Conservation (phyloP, 306 rosid species). For the Cucumis cinereus region DNA sequence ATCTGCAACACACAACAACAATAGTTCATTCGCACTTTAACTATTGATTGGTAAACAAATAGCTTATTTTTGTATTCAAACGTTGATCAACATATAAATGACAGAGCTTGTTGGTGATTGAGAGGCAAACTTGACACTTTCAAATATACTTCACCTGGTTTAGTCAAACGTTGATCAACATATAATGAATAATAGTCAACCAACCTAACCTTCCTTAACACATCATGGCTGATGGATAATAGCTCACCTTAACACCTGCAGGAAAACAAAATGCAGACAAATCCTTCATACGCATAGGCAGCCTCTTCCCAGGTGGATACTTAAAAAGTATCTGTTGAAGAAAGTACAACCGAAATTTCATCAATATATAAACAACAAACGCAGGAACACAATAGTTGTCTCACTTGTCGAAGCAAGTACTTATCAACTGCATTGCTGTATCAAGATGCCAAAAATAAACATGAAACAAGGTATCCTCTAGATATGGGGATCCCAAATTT, state of each 20-base stretch:
- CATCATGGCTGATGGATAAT: slow-evolving; percentile 15
- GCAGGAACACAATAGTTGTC: background rate
- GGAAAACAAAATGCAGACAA: slow-evolving; percentile 86
- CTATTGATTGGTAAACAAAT: background rate
- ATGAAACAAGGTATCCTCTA: background rate
- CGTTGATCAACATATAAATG: background rate
- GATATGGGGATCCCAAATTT: background rate
- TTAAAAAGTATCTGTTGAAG: slow-evolving; percentile 62
- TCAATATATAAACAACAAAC: background rate
- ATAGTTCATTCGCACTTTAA: background rate
- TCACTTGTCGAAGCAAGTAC: background rate
- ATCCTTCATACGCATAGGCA: slow-evolving; percentile 57
- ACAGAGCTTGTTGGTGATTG: background rate
- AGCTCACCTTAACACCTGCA: slow-evolving; percentile 68
- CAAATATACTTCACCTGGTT: background rate
- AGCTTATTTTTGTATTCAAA: background rate
- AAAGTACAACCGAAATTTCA: background rate
- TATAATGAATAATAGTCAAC: slow-evolving; percentile 25
- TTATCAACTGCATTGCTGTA: background rate
- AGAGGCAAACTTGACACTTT: background rate
- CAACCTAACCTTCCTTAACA: slow-evolving; percentile 14
- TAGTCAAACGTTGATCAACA: background rate
- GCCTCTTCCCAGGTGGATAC: slow-evolving; percentile 70
- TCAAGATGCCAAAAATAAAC: background rate
- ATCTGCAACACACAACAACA: background rate